Conservation (phyloP, 371 early-diverging fungal species). For the Pancytospora epiphaga region DNA sequence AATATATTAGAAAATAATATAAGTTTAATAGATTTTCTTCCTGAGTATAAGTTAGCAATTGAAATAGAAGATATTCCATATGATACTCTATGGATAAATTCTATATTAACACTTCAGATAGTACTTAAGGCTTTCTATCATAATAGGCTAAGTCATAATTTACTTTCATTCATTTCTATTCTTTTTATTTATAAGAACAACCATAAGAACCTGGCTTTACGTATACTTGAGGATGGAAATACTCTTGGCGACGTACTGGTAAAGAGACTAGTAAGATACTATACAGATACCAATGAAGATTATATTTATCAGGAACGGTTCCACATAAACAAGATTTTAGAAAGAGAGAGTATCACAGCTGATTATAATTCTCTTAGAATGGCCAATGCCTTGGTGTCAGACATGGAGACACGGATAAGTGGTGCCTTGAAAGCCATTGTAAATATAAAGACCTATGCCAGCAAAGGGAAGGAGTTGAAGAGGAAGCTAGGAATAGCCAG, state of each 20-base stretch:
- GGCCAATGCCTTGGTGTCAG: neutral
- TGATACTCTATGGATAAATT: neutral
- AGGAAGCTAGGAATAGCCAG: neutral
- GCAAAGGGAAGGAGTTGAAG: neutral
- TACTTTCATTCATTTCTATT: neutral
- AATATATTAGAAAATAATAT: neutral
- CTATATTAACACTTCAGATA: no score
- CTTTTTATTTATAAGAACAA: slow-evolving; percentile 10
- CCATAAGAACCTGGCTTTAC: neutral
- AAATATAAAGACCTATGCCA: neutral
- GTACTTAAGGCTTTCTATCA: no score
- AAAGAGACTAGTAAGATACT: neutral
- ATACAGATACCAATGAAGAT: slow-evolving; percentile 2
- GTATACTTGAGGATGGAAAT: neutral
- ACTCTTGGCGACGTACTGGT: neutral
- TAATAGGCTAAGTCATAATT: no score
- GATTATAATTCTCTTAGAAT: slow-evolving; percentile 3
- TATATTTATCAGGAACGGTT: slow-evolving; percentile 1
- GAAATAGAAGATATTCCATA: neutral
- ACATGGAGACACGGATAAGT: neutral
- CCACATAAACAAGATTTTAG: neutral
- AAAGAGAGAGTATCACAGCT: neutral
- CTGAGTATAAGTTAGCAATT: neutral
- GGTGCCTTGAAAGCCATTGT: neutral
- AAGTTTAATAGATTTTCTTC: neutral